Base-by-base conservation (phyloP, 257 asterid species). In the Haberlea rhodopensis region DNA sequence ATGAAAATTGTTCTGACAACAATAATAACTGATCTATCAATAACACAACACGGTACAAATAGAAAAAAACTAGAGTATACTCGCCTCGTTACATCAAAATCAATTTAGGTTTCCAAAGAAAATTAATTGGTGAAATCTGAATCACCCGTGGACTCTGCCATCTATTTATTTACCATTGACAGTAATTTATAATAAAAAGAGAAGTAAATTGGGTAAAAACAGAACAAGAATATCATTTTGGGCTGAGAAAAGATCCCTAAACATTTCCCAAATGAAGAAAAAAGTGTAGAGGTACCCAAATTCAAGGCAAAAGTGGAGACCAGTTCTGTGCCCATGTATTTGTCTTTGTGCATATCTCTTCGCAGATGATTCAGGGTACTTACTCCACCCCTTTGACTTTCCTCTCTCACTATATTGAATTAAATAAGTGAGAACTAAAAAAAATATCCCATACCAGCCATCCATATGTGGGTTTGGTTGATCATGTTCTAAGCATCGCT, bases 361-460 rank as follows among this genome's bases (percentile, higher is more conserved):
- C 52, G 63, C 68, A 58, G 67, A 18, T 46, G 32, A 15, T 55
- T 21, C 69, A 28, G 18, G 49, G 34, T 54, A 40, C n/a, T 65
- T 65, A 28, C 53, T 24, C 57, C 67, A 46, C 67, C 52, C 71
- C 84, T 88, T 84, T 86, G 95, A 89, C 94, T 68, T 75, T 63
- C 71, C 90, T n/a, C n/a, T n/a, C n/a, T n/a, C n/a, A n/a, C 81
- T 43, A 13, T 43, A 43, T 7, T 43, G 6, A 16, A 43, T 43
- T 43, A 43, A 43, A 43, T 15, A 34, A 15, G 43, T 13, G 16
- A 32, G n/a, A n/a, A n/a, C n/a, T n/a, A 11, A 37, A 10, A 11
- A n/a, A 37, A n/a, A n/a, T n/a, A n/a, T 3, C n/a, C n/a, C 46
- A 11, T n/a, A n/a, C n/a, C n/a, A n/a, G n/a, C n/a, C n/a, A n/a